A percentile compares a stretch with the other conserved stretches of the same genome.
phyloP scores from a whole-genome alignment of 345 rosid species.

The Citropsis articulata region DNA sequence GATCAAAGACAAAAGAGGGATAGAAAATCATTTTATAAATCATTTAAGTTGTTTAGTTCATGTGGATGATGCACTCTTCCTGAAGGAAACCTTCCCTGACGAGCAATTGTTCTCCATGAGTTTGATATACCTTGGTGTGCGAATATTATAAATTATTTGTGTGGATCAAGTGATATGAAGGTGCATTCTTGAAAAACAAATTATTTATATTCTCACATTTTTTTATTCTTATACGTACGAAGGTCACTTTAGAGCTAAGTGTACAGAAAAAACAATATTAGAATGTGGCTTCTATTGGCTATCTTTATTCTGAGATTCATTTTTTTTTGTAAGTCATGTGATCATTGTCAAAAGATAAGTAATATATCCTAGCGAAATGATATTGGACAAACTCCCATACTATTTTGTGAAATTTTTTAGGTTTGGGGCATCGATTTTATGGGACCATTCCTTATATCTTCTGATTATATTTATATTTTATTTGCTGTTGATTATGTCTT shows the following conservation, averaged over 20 bases:
- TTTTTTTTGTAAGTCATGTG: no score
- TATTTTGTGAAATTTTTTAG: fast-evolving
- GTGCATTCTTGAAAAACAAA: neutral
- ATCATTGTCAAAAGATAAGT: conserved; percentile 1
- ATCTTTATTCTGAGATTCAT: neutral
- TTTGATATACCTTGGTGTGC: neutral
- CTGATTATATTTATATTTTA: no score
- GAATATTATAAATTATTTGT: neutral
- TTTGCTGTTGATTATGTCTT: no score
- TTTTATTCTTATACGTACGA: neutral
- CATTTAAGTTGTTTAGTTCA: neutral
- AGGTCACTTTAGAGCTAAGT: neutral
- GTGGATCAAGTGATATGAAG: neutral
- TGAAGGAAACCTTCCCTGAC: neutral
- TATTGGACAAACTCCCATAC: no score
- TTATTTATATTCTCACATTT: neutral
- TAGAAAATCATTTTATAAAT: neutral
- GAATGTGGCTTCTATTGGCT: neutral
- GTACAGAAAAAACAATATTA: neutral
- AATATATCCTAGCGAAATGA: neutral
- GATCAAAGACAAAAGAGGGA: neutral
- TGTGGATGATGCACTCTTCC: neutral
- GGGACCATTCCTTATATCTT: no score
- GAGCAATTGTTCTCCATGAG: neutral
- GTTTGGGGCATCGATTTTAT: no score